phyloP scores from a whole-genome alignment of 768 basidiomycete genomes.

The Cystoderma amianthinum region DNA sequence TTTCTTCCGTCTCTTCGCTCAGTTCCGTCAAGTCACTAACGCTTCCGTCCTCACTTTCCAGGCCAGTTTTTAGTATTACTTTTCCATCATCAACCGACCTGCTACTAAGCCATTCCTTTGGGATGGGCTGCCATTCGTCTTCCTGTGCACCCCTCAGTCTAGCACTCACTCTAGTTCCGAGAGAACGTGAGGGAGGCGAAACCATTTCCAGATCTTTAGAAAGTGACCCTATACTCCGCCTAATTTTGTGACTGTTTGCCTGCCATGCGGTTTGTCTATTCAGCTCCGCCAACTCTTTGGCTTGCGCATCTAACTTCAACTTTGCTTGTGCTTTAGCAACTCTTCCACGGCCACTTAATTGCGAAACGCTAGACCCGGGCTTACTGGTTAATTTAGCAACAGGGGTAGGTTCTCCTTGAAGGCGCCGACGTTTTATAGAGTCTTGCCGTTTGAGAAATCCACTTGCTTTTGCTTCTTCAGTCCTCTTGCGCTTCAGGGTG shows the following conservation, averaged over 20 bases:
- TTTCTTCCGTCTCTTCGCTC: slow-evolving; percentile 36
- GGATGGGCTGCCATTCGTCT: slow-evolving; percentile 78
- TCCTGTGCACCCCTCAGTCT: slow-evolving; percentile 50
- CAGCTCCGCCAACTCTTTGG: slow-evolving; percentile 58
- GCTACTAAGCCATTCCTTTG: slow-evolving; percentile 61
- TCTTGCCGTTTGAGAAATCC: slow-evolving; percentile 8
- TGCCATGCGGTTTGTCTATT: slow-evolving; percentile 40
- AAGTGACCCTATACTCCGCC: background rate
- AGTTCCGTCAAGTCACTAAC: slow-evolving; percentile 74
- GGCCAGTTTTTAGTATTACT: slow-evolving; percentile 35
- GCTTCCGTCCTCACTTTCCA: slow-evolving; percentile 57
- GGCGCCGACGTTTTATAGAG: slow-evolving; percentile 15
- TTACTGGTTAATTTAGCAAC: background rate
- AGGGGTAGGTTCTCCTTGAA: slow-evolving; percentile 5
- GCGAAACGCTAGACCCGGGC: background rate
- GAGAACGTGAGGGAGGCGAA: slow-evolving; percentile 14
- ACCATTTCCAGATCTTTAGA: background rate
- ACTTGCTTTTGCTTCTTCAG: slow-evolving; percentile 9
- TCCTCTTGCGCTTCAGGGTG: slow-evolving; percentile 34
- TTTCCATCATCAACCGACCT: slow-evolving; percentile 3
- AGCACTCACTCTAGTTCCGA: slow-evolving; percentile 62
- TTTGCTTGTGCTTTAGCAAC: slow-evolving; percentile 72
- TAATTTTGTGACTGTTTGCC: slow-evolving; percentile 1
- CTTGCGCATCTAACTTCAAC: slow-evolving; percentile 58
- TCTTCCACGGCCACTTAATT: slow-evolving; percentile 40